Conservation (phyloP, 192 early-diverging fungal genomes). For the Coemansia sp. region DNA sequence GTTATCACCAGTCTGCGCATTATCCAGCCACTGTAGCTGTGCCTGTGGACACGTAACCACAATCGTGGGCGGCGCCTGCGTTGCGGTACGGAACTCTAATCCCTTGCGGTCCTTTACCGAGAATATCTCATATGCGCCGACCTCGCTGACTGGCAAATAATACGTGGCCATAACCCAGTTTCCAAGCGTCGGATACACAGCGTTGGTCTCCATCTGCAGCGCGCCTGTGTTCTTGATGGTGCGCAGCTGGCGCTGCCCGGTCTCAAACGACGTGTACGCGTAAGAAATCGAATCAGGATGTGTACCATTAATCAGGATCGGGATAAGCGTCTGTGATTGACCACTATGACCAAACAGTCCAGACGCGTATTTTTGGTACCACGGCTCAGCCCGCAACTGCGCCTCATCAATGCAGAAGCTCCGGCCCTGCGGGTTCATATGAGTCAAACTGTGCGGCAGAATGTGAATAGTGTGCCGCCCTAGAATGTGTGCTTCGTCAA, state of each 20-base stretch:
- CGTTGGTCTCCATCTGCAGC: conserved; percentile 24
- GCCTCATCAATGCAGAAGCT: conserved; percentile 30
- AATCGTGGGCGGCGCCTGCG: conserved; percentile 36
- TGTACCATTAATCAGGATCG: conserved; percentile 50
- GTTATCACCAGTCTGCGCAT: conserved; percentile 9
- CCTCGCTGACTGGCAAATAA: conserved; percentile 30
- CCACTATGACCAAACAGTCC: conserved; percentile 13
- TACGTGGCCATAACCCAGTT: conserved; percentile 49
- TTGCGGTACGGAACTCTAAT: conserved; percentile 38
- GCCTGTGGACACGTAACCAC: conserved; percentile 43
- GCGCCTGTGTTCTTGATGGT: conserved; percentile 23
- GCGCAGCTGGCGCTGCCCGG: conserved; percentile 30
- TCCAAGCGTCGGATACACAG: conserved; percentile 33
- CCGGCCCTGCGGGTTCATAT: conserved; percentile 40
- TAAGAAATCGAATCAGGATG: conserved; percentile 40
- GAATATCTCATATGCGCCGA: conserved; percentile 40
- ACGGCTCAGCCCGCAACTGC: conserved; percentile 13
- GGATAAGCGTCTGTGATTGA: conserved; percentile 22
- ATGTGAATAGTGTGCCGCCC: conserved; percentile 53
- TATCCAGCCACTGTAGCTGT: conserved; percentile 34
- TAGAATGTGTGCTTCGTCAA: conserved; percentile 49
- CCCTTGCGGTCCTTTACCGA: conserved; percentile 43
- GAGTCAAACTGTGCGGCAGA: conserved; percentile 48
- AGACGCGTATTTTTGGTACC: conserved; percentile 27
- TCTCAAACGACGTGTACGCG: conserved; percentile 40